Conservation (phyloP, 2,329 filamentous ascomycete species). For the Arthrobotrys iridis region DNA sequence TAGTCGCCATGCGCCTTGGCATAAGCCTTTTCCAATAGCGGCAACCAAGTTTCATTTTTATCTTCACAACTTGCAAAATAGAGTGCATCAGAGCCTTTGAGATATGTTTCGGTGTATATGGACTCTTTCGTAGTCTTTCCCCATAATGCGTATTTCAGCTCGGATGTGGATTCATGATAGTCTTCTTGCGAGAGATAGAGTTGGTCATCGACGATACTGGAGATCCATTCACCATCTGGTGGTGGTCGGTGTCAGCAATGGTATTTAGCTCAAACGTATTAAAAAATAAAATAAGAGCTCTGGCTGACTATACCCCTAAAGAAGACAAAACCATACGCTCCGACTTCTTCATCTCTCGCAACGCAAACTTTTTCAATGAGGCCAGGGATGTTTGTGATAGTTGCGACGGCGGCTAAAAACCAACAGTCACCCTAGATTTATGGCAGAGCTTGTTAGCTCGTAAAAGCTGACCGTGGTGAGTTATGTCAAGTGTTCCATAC, state of each 20-base stretch:
- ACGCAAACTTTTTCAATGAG: conserved; percentile 80
- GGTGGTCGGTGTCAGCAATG: conserved; percentile 5
- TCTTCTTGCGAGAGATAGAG: conserved; percentile 83
- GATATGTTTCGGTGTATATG: conserved; percentile 75
- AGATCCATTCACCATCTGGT: conserved; percentile 87
- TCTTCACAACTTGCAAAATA: conserved; percentile 81
- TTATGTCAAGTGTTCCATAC: background rate
- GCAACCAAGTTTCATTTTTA: conserved; percentile 83
- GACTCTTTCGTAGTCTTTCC: conserved; percentile 73
- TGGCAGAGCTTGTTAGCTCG: background rate
- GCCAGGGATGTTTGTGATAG: conserved; percentile 76
- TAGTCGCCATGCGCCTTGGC: conserved; percentile 87
- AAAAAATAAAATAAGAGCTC: no score
- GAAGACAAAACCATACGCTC: conserved; percentile 87
- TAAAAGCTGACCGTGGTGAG: background rate
- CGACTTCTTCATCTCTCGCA: conserved; percentile 75
- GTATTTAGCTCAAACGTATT: no score
- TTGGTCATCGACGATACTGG: conserved; percentile 91
- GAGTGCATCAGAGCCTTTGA: conserved; percentile 78
- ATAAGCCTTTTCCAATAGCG: conserved; percentile 82
- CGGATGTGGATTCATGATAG: conserved; percentile 68
- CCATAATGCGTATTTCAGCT: conserved; percentile 32
- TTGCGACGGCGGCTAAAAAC: conserved; percentile 82
- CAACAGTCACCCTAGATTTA: conserved; percentile 79
- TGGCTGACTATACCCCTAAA: conserved; percentile 69